phyloP scores from a whole-genome alignment of 805 yeast genomes.

The Danielia oregonensis region DNA sequence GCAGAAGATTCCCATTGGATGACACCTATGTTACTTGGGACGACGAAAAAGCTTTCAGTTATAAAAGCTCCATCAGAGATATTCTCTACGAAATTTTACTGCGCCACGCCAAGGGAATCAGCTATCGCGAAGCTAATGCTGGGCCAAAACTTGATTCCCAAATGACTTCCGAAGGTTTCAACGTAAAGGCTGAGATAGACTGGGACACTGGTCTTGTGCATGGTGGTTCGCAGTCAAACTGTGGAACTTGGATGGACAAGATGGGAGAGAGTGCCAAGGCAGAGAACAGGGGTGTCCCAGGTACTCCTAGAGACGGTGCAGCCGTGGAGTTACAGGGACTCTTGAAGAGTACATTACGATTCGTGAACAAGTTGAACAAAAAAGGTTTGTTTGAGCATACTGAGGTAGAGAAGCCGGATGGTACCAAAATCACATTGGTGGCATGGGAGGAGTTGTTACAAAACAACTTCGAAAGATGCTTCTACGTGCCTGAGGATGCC shows the following conservation, averaged over 20 bases:
- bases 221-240: conserved; percentile 90
- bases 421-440: conserved; percentile 49
- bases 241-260: conserved; percentile 99
- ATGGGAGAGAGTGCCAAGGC: conserved; percentile 94
- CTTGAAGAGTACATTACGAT: conserved; percentile 77
- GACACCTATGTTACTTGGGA: conserved; percentile 70
- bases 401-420: conserved; percentile 57
- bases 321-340: conserved; percentile 90
- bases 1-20: conserved; percentile 84
- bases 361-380: conserved; percentile 58
- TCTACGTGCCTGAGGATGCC: conserved; percentile 67
- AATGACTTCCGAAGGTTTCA: conserved; percentile 90
- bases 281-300: conserved; percentile 86
- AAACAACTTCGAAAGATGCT: conserved; percentile 74
- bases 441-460: conserved; percentile 74
- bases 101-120: conserved; percentile 88
- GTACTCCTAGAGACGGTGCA: conserved; percentile 97
- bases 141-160: conserved; percentile 85
- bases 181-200: conserved; percentile 75
- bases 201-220: conserved; percentile 85
- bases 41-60: conserved; percentile 72
- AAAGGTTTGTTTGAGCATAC: conserved; percentile 55
- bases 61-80: conserved; percentile 68
- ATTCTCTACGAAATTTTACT: conserved; percentile 74
- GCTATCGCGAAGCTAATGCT: conserved; percentile 92